Conservation (phyloP, 163 green algal species). For the Chlamydomonas reinhardtii region DNA sequence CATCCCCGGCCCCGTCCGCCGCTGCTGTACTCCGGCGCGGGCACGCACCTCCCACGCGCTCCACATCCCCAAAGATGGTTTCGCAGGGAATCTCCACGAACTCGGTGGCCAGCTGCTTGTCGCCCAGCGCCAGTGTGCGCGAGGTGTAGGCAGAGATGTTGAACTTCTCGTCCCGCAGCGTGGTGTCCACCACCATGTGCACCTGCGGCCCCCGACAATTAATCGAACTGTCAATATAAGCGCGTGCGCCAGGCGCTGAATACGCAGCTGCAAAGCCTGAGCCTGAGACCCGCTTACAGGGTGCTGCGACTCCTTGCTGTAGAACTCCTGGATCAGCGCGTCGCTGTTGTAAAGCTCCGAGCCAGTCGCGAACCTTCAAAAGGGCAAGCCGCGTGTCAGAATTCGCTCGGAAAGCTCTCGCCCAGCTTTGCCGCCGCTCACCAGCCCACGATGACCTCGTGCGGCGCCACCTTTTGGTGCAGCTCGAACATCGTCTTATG, state of each 20-base stretch:
- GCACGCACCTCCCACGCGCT: constrained; percentile 84
- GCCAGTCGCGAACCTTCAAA: constrained; percentile 89
- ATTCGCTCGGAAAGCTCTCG: background rate
- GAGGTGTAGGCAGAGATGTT: constrained; percentile 85
- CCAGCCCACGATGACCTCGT: constrained; percentile 95
- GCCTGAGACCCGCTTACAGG: constrained; percentile 47
- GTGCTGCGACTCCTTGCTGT: constrained; percentile 78
- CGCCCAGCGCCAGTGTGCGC: constrained; percentile 73
- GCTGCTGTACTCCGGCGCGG: too few relatives aligned
- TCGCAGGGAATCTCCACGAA: constrained; percentile 93
- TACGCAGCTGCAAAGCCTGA: too few relatives aligned
- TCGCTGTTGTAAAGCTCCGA: constrained; percentile 79
- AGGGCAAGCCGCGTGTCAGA: background rate
- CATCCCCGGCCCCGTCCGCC: too few relatives aligned
- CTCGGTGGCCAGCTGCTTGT: constrained; percentile 83
- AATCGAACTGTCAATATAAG: too few relatives aligned
- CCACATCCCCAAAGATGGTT: constrained; percentile 83
- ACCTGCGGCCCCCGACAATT: constrained; percentile 59
- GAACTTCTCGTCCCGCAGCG: constrained; percentile 74
- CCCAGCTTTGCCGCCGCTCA: constrained; percentile 60
- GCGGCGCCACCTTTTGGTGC: constrained; percentile 90
- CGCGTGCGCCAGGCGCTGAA: too few relatives aligned
- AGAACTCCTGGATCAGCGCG: constrained; percentile 97
- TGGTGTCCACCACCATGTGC: constrained; percentile 92
- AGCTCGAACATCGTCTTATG: constrained; percentile 97